These are phyloP conservation scores for Hypocreales sp. DNA, from an alignment of 2,329 filamentous ascomycete genomes.

Conservation along the genomic window DNA sequence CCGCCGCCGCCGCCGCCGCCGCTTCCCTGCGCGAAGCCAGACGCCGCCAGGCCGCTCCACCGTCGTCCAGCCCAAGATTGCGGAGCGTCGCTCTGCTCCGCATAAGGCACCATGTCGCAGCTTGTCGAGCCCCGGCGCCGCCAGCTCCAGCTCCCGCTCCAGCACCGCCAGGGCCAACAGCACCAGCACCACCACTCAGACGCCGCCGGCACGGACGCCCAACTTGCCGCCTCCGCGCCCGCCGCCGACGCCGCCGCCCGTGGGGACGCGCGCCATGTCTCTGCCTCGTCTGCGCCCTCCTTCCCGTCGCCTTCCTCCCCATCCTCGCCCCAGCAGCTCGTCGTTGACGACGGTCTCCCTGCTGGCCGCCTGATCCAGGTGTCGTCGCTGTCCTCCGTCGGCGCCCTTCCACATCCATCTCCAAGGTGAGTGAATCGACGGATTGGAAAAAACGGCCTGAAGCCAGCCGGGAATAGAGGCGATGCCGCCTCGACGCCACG, in stretches of 20 bases:
- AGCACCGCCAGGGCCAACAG: slow-evolving; percentile 4
- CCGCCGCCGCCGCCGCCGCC: too few relatives aligned
- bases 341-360: slow-evolving; percentile 28
- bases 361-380: slow-evolving; percentile 19
- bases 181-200: neutral
- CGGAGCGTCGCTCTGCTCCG: too few relatives aligned
- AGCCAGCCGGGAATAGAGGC: too few relatives aligned
- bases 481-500: too few relatives aligned
- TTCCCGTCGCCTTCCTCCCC: slow-evolving; percentile 2
- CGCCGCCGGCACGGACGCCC: neutral
- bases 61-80: too few relatives aligned
- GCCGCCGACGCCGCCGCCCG: slow-evolving; percentile 1
- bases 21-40: too few relatives aligned
- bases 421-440: slow-evolving; percentile 13
- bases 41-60: too few relatives aligned
- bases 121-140: slow-evolving; percentile 31
- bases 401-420: slow-evolving; percentile 8
- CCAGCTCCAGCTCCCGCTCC: slow-evolving; percentile 16
- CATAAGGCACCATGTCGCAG: slow-evolving; percentile 33
- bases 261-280: slow-evolving; percentile 1
- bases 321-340: slow-evolving; percentile 5
- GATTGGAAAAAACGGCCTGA: neutral
- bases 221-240: neutral
- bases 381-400: slow-evolving; percentile 7
- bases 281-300: slow-evolving; percentile 1